These are phyloP conservation scores for Geotrichum australiense DNA, from an alignment of 1,139 yeast species.

Conservation along the genomic window DNA sequence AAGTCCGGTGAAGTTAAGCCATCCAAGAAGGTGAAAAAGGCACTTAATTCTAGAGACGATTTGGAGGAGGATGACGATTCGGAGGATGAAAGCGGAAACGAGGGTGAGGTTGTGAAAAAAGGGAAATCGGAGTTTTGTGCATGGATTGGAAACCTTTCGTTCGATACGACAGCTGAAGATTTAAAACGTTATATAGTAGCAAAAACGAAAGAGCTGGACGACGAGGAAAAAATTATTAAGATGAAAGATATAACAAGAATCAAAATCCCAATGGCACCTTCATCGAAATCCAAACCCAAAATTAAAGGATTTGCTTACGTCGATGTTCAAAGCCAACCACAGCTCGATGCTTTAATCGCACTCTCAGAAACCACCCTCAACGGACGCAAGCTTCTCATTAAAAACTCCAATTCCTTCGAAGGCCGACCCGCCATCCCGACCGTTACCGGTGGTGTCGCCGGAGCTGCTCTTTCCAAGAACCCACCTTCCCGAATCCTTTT, in stretches of 20 bases:
- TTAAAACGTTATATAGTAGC: conserved; percentile 55
- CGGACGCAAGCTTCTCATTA: conserved; percentile 81
- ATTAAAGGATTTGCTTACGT: conserved; percentile 83
- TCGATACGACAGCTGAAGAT: conserved; percentile 76
- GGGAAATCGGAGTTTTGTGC: conserved; percentile 61
- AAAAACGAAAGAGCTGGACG: conserved; percentile 40
- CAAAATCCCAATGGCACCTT: conserved; percentile 36
- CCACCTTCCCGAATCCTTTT: conserved; percentile 87
- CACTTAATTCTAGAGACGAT: conserved; percentile 19
- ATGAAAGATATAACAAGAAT: conserved; percentile 37
- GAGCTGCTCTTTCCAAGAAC: conserved; percentile 36
- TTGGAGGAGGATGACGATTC: conserved; percentile 17
- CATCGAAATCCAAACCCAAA: conserved; percentile 18
- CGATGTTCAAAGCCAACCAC: conserved; percentile 62
- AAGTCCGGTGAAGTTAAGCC: conserved; percentile 25
- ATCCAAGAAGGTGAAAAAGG: conserved; percentile 20
- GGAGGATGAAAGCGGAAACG: conserved; percentile 20
- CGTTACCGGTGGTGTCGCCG: conserved; percentile 17
- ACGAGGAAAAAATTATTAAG: conserved; percentile 34
- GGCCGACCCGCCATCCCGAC: conserved; percentile 71
- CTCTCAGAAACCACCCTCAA: conserved; percentile 67
- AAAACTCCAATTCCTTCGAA: conserved; percentile 71
- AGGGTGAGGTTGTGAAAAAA: conserved; percentile 36
- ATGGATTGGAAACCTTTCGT: conserved; percentile 92
- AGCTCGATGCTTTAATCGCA: conserved; percentile 56